A percentile compares a stretch with the other conserved stretches of the same genome.
phyloP scores from a whole-genome alignment of 2,329 filamentous ascomycete genomes.

The Pseudopithomyces maydicus region DNA sequence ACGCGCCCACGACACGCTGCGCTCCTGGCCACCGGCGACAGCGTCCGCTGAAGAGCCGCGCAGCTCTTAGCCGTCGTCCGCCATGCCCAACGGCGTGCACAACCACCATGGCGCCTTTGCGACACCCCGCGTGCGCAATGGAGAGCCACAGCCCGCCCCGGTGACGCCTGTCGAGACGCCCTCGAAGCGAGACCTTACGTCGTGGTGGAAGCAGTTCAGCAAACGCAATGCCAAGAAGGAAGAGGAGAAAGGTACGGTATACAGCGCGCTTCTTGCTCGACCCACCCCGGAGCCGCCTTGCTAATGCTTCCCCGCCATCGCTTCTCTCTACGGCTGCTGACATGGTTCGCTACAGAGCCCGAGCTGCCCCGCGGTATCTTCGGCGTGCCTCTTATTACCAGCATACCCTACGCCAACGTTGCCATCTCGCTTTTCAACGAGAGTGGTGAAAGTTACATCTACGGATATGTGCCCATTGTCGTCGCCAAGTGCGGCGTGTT shows the following conservation, averaged over 20 bases:
- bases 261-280: background rate
- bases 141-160: constrained; percentile 49
- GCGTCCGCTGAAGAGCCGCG: constrained; percentile 27
- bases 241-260: constrained; percentile 63
- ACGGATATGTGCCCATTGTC: constrained; percentile 97
- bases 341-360: constrained; percentile 30
- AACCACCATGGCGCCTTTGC: constrained; percentile 38
- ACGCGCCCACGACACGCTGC: constrained; percentile 25
- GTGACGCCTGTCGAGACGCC: constrained; percentile 66
- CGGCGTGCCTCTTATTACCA: constrained; percentile 88
- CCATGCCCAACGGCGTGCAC: constrained; percentile 48
- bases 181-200: constrained; percentile 85
- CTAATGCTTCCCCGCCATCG: constrained; percentile 12
- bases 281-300: background rate
- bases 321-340: constrained; percentile 29
- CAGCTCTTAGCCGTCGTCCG: constrained; percentile 29
- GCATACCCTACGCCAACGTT: constrained; percentile 97
- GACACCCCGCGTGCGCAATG: constrained; percentile 50
- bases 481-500: constrained; percentile 98
- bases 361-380: constrained; percentile 78
- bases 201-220: constrained; percentile 96
- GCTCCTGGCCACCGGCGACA: constrained; percentile 20
- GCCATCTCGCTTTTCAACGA: constrained; percentile 95
- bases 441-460: constrained; percentile 93
- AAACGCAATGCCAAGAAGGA: constrained; percentile 66